These are phyloP conservation scores for Sarocladium strictum DNA, from an alignment of 2,329 filamentous ascomycete genomes.

Conservation along the genomic window DNA sequence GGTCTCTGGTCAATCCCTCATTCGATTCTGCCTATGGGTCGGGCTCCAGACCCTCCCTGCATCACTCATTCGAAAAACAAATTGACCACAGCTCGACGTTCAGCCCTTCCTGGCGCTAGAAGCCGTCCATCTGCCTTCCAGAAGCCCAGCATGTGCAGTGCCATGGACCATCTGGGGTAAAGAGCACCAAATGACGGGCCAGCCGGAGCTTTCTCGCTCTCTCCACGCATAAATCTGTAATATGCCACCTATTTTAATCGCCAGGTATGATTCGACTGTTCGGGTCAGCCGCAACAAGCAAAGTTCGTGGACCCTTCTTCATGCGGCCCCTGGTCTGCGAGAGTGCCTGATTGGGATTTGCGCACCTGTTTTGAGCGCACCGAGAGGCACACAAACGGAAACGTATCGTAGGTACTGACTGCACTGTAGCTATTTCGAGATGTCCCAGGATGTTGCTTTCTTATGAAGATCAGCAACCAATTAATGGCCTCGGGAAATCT, in stretches of 20 bases:
- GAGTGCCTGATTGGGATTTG: not conserved
- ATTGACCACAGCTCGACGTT: constrained; percentile 4
- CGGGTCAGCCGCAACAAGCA: not conserved
- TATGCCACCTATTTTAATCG: constrained; percentile 8
- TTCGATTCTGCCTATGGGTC: not conserved
- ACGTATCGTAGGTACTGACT: no score
- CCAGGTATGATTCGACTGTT: not conserved
- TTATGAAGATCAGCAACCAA: not conserved
- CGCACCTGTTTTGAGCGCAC: not conserved
- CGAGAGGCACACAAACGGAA: no score
- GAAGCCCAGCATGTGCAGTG: not conserved
- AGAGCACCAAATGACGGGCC: not conserved
- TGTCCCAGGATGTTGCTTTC: not conserved
- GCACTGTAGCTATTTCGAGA: not conserved
- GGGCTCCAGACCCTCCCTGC: not conserved
- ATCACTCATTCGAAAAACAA: not conserved
- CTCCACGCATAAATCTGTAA: not conserved
- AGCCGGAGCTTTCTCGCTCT: not conserved
- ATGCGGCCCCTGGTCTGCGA: not conserved
- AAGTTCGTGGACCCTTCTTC: not conserved
- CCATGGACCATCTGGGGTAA: not conserved
- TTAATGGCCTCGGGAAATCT: not conserved
- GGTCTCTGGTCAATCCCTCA: no score
- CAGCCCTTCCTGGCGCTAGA: constrained; percentile 3
- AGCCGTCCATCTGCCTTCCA: constrained; percentile 5